phyloP scores from a whole-genome alignment of 2,329 filamentous ascomycete species.

The Graphilbum sp. region DNA sequence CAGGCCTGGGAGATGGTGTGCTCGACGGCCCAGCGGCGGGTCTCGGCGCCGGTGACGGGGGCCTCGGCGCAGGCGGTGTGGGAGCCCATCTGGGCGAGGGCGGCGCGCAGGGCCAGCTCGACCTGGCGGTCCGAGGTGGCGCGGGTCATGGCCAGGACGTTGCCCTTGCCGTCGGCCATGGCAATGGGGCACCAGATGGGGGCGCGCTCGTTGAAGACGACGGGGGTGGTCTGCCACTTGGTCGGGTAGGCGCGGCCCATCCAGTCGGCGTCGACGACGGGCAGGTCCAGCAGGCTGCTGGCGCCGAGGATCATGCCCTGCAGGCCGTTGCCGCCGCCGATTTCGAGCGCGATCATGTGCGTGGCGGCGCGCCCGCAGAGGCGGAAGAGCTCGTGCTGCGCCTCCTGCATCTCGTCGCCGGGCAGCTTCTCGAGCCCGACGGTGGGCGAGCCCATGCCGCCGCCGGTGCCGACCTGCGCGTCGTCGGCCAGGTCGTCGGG shows the following conservation, averaged over 20 bases:
- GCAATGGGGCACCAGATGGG: slow-evolving; percentile 28
- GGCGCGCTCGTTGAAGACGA: slow-evolving; percentile 26
- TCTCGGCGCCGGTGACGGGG: slow-evolving; percentile 31
- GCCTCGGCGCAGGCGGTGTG: slow-evolving; percentile 30
- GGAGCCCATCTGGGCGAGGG: slow-evolving; percentile 38
- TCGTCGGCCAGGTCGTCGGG: slow-evolving; percentile 31
- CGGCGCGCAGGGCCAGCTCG: slow-evolving; percentile 32
- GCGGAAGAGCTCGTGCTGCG: slow-evolving; percentile 35
- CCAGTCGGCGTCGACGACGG: slow-evolving; percentile 37
- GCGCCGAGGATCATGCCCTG: slow-evolving; percentile 40
- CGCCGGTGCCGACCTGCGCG: slow-evolving; percentile 36
- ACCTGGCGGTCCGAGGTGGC: slow-evolving; percentile 28
- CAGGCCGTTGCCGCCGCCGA: slow-evolving; percentile 50
- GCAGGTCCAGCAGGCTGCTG: slow-evolving; percentile 31
- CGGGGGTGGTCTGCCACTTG: slow-evolving; percentile 30
- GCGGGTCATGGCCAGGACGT: slow-evolving; percentile 30
- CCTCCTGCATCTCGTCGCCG: slow-evolving; percentile 36
- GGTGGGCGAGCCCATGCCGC: slow-evolving; percentile 41
- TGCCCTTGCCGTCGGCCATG: slow-evolving; percentile 35
- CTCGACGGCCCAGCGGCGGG: slow-evolving; percentile 32
- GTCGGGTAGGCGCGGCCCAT: slow-evolving; percentile 40
- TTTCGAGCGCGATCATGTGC: slow-evolving; percentile 42
- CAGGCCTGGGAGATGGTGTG: slow-evolving; percentile 36
- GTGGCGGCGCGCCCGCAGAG: slow-evolving; percentile 26
- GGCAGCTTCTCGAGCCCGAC: slow-evolving; percentile 44